Base-by-base conservation (phyloP, 2,329 filamentous ascomycete species). In the Ophiostoma novo-ulmi region DNA sequence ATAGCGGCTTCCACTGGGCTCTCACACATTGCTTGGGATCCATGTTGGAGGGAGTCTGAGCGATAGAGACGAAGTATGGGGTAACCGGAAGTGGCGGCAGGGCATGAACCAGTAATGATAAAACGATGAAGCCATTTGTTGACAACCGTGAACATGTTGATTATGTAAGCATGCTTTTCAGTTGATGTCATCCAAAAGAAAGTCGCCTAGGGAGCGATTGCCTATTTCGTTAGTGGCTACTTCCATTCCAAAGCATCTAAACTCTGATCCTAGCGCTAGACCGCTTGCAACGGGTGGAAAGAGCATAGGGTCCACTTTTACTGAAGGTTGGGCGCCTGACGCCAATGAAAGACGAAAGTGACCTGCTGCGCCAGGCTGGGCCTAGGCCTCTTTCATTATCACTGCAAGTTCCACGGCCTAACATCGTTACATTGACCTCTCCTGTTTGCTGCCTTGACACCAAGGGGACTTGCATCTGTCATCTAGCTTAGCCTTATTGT, bases 21-120 rank as follows among this genome's bases (percentile, higher is more conserved):
- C 17, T 52, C 17, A 20, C 14, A 20, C 44, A 44, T 52, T 52
- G 3, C 31, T 52, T 52, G 20, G 44, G 13, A 52, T 20, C 44
- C 44, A n/a, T 20, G 44, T 52, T 17, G 20, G 17, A 52, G 44
- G 17, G 20, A 52, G 17, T 44, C 44, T 5, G 44, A 17, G 17
- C 44, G 44, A 13, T 6, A 13, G 26, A 17, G 26, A 36, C 6
- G 14, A 2, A 5, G 13, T 8, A 35, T 4, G 52, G 35, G 26
- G 58, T 35, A 26, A 35, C 5, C 14, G 20, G 26, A 35, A 6
- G 26, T 63, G 58, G 5, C 13, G 58, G 14, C 52, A 26, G 20
- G 31, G 41, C 36, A 66, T 58, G 67, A 41, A 31, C 67, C 36
- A 71, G 58, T 69, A 69, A 69, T 66, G 44, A 69, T 69, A 35